phyloP scores from a whole-genome alignment of 768 basidiomycete genomes.

The Paxillus involutus region DNA sequence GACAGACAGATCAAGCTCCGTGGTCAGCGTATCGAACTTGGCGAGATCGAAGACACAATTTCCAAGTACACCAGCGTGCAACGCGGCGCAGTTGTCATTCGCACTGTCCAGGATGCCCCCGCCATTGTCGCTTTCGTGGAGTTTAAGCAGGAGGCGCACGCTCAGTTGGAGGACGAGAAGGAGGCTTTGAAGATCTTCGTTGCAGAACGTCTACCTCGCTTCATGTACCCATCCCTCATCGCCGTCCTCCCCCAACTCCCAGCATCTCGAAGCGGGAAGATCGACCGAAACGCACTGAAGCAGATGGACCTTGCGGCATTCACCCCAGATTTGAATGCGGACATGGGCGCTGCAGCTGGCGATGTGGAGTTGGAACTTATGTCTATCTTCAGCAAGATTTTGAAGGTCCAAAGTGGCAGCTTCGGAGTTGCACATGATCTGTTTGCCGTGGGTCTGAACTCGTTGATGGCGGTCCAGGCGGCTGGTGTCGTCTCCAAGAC shows the following conservation, averaged over 20 bases:
- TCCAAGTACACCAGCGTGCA: constrained; percentile 21
- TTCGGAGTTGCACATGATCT: constrained; percentile 30
- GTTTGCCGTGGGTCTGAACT: constrained; percentile 30
- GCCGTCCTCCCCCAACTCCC: constrained; percentile 24
- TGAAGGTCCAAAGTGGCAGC: constrained; percentile 18
- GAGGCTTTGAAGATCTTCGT: constrained; percentile 24
- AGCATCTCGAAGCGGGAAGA: constrained; percentile 27
- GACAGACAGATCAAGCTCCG: constrained; percentile 36
- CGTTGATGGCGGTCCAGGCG: constrained; percentile 32
- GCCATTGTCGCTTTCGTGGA: constrained; percentile 32
- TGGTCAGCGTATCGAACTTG: constrained; percentile 33
- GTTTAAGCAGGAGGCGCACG: constrained; percentile 11
- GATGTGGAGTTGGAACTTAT: constrained; percentile 28
- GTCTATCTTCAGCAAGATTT: constrained; percentile 22
- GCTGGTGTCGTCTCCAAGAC: constrained; percentile 30
- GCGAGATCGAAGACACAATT: constrained; percentile 33
- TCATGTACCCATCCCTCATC: constrained; percentile 32
- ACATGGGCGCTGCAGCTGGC: constrained; percentile 24
- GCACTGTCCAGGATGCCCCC: constrained; percentile 26
- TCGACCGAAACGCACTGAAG: constrained; percentile 27
- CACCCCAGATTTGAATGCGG: constrained; percentile 17
- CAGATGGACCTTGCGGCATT: constrained; percentile 25
- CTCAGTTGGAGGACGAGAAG: constrained; percentile 18
- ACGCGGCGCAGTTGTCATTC: constrained; percentile 25
- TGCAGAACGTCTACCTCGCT: constrained; percentile 30